Percentiles rank a stretch among this genome's conserved stretches.
These are phyloP conservation scores for Pneumocystis oryctolagi DNA, from an alignment of 1,139 yeast genomes.

Conservation along the genomic window DNA sequence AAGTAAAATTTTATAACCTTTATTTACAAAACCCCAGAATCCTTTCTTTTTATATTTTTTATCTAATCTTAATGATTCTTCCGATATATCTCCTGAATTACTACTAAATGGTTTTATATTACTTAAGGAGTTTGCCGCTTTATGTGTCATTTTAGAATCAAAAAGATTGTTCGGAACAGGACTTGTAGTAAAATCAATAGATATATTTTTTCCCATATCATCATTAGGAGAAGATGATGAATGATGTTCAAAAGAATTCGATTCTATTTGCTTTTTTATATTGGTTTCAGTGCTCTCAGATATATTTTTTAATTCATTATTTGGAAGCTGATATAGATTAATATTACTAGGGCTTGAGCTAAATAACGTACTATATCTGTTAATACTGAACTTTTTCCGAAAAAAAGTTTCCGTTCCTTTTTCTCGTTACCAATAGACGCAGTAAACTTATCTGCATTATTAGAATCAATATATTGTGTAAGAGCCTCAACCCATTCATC, in stretches of 20 bases:
- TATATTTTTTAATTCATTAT: not conserved
- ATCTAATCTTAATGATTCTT: not conserved
- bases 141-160: not conserved
- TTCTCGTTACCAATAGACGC: not conserved
- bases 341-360: not conserved
- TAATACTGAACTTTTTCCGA: not conserved
- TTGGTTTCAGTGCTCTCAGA: not conserved
- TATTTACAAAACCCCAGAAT: slow-evolving; percentile 11
- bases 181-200: not conserved
- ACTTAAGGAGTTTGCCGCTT: not conserved
- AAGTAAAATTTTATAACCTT: not conserved
- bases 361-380: not conserved
- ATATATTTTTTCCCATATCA: not conserved
- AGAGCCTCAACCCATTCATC: slow-evolving; percentile 61
- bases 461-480: slow-evolving; percentile 28
- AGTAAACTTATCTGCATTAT: not conserved
- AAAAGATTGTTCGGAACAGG: not conserved
- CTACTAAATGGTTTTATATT: not conserved
- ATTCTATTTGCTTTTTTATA: not conserved
- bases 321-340: not conserved
- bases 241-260: not conserved
- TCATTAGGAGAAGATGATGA: not conserved
- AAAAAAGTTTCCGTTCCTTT: slow-evolving; percentile 1
- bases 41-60: slow-evolving; percentile 8
- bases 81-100: not conserved